These are phyloP conservation scores for Epichloe bromicola DNA, from an alignment of 2,329 filamentous ascomycete species.

Conservation along the genomic window DNA sequence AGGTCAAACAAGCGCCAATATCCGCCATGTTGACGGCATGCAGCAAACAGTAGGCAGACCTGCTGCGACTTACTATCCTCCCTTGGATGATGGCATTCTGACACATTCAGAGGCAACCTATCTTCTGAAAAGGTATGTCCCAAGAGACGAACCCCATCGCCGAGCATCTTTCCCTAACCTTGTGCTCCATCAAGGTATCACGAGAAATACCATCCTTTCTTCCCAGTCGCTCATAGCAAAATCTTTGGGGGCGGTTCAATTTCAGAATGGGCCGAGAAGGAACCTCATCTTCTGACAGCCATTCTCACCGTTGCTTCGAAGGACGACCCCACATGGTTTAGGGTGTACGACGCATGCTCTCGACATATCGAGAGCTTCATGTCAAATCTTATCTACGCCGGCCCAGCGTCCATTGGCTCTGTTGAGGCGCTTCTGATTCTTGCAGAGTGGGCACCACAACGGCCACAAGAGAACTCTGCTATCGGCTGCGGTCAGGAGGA, in stretches of 20 bases:
- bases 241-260: constrained; percentile 40
- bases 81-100: constrained; percentile 19
- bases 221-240: constrained; percentile 50
- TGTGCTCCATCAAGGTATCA: constrained; percentile 35
- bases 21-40: constrained; percentile 5
- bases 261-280: constrained; percentile 42
- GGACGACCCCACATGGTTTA: constrained; percentile 50
- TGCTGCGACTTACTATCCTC: constrained; percentile 15
- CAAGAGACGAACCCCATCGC: no score
- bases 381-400: constrained; percentile 51
- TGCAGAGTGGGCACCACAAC: constrained; percentile 61
- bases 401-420: constrained; percentile 54
- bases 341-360: constrained; percentile 52
- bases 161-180: not conserved
- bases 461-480: constrained; percentile 44
- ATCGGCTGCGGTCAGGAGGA: constrained; percentile 63
- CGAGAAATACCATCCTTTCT: constrained; percentile 55
- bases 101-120: constrained; percentile 13
- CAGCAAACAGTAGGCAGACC: not conserved
- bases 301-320: constrained; percentile 60
- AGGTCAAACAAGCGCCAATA: constrained; percentile 7
- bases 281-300: constrained; percentile 56
- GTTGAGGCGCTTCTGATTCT: constrained; percentile 58
- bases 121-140: constrained; percentile 15
- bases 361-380: constrained; percentile 58